Evolutionary conservation across 2,329 filamentous ascomycete species (phyloP), one percentile per base, ranked within the genome.

Genomic region (Pyrenophora teres): DNA sequence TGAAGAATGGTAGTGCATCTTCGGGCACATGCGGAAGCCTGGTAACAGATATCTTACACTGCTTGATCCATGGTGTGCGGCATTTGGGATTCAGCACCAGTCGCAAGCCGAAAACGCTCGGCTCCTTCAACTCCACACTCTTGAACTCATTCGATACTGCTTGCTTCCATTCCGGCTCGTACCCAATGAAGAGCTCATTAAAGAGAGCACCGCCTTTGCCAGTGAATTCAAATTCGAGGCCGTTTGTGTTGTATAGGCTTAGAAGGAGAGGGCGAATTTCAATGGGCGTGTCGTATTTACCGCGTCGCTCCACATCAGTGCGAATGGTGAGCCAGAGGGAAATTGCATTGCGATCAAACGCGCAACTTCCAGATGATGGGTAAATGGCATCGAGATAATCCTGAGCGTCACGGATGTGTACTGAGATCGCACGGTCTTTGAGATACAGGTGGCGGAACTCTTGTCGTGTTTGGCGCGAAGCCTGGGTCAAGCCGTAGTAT

Each of bases 341-440:
- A n/a, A 48, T 55, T 18, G 35, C 38, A 16, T 45, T 37, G 36
- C 48, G 44, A n/a, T 46, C 37, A 31, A 52, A 25, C 13, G 32
- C 45, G 25, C n/a, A n/a, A 15, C 35, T 31, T 43, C 42, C 44
- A 13, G 43, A 41, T 4, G 35, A 27, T 4, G 52, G 44, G 16
- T 48, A 48, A 3, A 52, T 46, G 25, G 40, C 18, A 6, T 48
- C 44, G 7, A 55, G 45, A 37, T 55, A 55, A 9, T 55, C 40
- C 31, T 52, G 42, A 23, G 52, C 52, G 10, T 55, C 52, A 32
- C 52, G 49, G 15, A 55, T 52, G 33, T 55, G 52, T 25, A 55
- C 52, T 18, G 52, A 52, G 25, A 55, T 44, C 3, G 44, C 44
- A 25, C 52, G 52, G 15, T 55, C 49, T 7, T 32, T 40, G 4